Conservation (phyloP, 495 filamentous ascomycete species). For the Aspergillus cavernicola region DNA sequence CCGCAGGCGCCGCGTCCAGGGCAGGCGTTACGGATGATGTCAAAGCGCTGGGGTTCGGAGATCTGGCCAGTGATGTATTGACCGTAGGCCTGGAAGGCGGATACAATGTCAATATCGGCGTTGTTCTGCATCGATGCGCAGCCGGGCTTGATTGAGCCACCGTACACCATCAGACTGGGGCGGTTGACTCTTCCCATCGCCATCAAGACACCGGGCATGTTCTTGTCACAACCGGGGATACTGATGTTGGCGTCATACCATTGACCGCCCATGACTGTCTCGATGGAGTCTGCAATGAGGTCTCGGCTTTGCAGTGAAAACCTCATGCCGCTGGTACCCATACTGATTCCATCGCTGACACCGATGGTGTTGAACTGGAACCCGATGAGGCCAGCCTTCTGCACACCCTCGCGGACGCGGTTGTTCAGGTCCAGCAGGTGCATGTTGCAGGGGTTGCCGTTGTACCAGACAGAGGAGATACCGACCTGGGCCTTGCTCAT, state of each 20-base stretch:
- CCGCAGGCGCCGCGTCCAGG: constrained; percentile 92
- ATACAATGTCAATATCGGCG: constrained; percentile 87
- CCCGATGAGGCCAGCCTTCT: constrained; percentile 71
- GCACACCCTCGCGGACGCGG: constrained; percentile 79
- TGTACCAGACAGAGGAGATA: constrained; percentile 86
- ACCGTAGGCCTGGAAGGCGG: constrained; percentile 96
- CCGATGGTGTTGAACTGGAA: constrained; percentile 98
- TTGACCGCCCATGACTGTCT: constrained; percentile 98
- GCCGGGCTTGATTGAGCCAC: constrained; percentile 89
- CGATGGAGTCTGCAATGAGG: constrained; percentile 94
- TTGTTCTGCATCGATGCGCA: constrained; percentile 68
- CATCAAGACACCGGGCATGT: constrained; percentile 98
- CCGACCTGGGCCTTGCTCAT: constrained; percentile 95
- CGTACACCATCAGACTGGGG: constrained; percentile 95
- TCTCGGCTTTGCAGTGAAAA: constrained; percentile 92
- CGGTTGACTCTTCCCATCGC: constrained; percentile 95
- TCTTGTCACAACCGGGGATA: constrained; percentile 99
- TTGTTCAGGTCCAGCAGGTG: constrained; percentile 86
- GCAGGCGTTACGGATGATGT: constrained; percentile 93
- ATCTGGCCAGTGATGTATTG: constrained; percentile 92
- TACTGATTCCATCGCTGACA: constrained; percentile 66
- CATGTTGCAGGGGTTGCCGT: constrained; percentile 99
- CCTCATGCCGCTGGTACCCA: constrained; percentile 74
- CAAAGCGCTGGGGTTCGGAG: constrained; percentile 81
- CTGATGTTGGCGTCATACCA: constrained; percentile 99